phyloP scores from a whole-genome alignment of 176 grass and related monocot species.

The Hsuehochloa calcarea region DNA sequence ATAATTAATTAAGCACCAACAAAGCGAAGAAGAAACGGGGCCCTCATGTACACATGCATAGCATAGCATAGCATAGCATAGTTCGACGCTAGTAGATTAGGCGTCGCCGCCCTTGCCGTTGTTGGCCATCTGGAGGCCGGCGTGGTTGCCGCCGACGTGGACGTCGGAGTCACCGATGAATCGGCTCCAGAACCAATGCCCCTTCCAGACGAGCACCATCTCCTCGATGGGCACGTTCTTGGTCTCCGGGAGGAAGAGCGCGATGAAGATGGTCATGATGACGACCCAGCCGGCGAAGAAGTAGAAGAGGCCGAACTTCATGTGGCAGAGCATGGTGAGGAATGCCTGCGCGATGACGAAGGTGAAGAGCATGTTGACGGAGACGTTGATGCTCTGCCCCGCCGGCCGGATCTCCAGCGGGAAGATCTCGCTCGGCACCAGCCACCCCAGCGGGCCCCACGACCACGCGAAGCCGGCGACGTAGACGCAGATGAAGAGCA shows the following conservation, averaged over 20 bases:
- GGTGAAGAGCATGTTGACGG: slow-evolving; percentile 98
- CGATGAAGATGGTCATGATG: slow-evolving; percentile 87
- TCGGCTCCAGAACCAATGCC: slow-evolving; percentile 82
- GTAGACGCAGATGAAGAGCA: slow-evolving; percentile 88
- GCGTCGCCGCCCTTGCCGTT: background rate
- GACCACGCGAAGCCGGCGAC: slow-evolving; percentile 97
- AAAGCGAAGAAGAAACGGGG: background rate
- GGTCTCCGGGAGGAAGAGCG: slow-evolving; percentile 87
- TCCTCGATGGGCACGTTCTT: slow-evolving; percentile 99
- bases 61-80: background rate
- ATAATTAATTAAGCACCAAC: background rate
- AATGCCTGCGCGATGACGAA: slow-evolving; percentile 88
- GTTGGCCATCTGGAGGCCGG: background rate
- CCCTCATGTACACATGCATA: background rate
- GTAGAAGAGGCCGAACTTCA: slow-evolving; percentile 96
- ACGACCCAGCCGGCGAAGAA: slow-evolving; percentile 91
- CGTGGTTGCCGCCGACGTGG: slow-evolving; percentile 37
- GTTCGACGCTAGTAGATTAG: background rate
- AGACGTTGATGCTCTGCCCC: slow-evolving; percentile 97
- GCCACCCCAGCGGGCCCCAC: slow-evolving; percentile 91
- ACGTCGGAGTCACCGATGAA: slow-evolving; percentile 61
- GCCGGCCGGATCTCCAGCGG: slow-evolving; percentile 92
- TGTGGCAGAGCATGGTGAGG: slow-evolving; percentile 86
- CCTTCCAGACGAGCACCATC: slow-evolving; percentile 87
- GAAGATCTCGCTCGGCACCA: slow-evolving; percentile 97